Evolutionary conservation across 2,329 filamentous ascomycete species (phyloP), one percentile per base, ranked within the genome.

Genomic region (Balansia obtecta): DNA sequence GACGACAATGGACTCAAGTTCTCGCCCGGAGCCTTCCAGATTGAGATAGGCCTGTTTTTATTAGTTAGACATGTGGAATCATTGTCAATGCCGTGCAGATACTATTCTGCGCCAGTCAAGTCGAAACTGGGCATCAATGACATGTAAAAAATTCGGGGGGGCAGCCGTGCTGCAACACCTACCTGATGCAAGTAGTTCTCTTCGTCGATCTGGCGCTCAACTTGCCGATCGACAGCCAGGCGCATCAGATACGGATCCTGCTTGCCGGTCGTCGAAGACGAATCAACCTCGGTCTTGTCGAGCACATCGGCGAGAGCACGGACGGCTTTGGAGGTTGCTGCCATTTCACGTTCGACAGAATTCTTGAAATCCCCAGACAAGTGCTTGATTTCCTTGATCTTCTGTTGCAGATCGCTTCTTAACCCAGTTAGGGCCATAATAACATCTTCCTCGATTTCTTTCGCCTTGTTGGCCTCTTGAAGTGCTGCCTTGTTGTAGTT

Each of bases 311-410:
- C 84, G n/a, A 96, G 73, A 33, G 81, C 75, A 49, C 83, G 82
- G 27, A 97, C 87, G 15, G 85, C 84, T 63, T 82, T 88, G 54
- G 83, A 78, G 0, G 93, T 96, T 16, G 67, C 72, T 18, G 96
- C 90, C 72, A 95, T 91, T 67, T 97, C 93, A 70, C 91, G 95
- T 27, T 95, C 88, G 10, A 98, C 89, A 0, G 85, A 86, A 64
- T 95, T 98, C 70, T 95, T 95, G 70, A 98, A 98, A 66, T 98
- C 93, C 15, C 89, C 86, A 6, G 88, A 86, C 15, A 98, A 73
- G 57, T 82, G 85, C 70, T 95, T 95, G 71, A 98, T 98, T 69
- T 98, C 93, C 68, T 97, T 98, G 67, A 95, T 95, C 72, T 98
- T 98, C 65, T 94, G 88, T 54, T 86, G 85, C 16, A 98, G 73